Percentiles rank a stretch among this genome's conserved stretches.
Conservation (phyloP, 331 rosid species). For the Acacia pycnantha region DNA sequence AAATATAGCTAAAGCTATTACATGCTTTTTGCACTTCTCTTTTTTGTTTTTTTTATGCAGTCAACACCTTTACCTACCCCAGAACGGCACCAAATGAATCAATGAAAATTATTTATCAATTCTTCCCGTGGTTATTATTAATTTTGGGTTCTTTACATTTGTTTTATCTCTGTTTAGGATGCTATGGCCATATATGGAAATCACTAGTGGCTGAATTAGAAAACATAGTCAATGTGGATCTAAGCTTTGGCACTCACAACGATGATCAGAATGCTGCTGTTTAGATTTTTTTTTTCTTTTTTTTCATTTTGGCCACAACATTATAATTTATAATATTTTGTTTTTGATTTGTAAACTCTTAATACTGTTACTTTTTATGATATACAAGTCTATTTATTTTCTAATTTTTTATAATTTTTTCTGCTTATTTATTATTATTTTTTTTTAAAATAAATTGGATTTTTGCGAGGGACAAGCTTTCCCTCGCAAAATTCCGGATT, state of each 20-base stretch:
- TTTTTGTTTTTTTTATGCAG: neutral
- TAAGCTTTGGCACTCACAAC: constrained; percentile 96
- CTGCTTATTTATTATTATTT: no score
- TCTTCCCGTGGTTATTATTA: constrained; percentile 23
- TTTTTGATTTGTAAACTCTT: no score
- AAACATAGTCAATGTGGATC: constrained; percentile 90
- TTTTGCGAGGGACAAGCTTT: no score
- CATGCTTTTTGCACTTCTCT: constrained; percentile 12
- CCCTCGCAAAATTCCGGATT: no score
- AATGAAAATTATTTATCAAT: constrained; percentile 7
- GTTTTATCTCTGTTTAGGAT: constrained; percentile 57
- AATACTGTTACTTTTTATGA: no score
- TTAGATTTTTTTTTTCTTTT: no score
- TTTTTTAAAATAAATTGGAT: no score
- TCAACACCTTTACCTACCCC: neutral
- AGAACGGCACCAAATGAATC: neutral
- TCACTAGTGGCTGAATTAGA: constrained; percentile 88
- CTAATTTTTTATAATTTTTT: no score
- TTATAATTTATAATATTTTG: no score
- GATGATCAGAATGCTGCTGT: no score
- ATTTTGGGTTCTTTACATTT: constrained; percentile 22
- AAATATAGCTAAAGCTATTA: neutral
- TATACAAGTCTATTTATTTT: no score
- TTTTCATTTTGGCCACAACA: no score
- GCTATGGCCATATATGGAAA: constrained; percentile 98